A percentile compares a stretch with the other conserved stretches of the same genome.
Conservation (phyloP, 495 filamentous ascomycete genomes). For the Symbiotaphrina buchneri region DNA sequence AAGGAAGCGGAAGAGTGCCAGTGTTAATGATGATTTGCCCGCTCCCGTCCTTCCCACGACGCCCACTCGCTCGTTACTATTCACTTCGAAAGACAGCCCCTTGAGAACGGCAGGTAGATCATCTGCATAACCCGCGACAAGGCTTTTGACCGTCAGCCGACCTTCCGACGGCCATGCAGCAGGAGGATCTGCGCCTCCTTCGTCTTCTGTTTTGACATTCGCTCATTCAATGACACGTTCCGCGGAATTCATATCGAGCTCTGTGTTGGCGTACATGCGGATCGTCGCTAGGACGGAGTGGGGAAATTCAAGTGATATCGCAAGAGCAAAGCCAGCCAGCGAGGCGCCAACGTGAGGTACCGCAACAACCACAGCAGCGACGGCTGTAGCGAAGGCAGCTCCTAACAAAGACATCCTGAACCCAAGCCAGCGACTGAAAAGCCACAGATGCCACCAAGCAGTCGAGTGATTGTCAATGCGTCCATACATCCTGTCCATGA, state of each 20-base stretch:
- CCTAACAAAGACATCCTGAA: conserved; percentile 50
- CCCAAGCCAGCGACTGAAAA: conserved; percentile 54
- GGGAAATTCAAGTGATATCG: conserved; percentile 31
- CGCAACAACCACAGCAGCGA: conserved; percentile 39
- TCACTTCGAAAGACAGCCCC: conserved; percentile 44
- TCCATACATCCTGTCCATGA: conserved; percentile 39
- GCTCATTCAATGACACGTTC: conserved; percentile 72
- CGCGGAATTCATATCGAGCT: conserved; percentile 67
- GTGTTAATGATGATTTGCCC: conserved; percentile 65
- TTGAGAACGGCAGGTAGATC: conserved; percentile 59
- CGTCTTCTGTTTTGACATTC: conserved; percentile 42
- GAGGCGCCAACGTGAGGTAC: conserved; percentile 43
- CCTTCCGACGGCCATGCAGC: conserved; percentile 68
- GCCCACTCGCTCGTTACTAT: conserved; percentile 54
- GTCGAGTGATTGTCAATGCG: conserved; percentile 41
- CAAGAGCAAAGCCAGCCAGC: conserved; percentile 58
- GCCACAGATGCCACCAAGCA: conserved; percentile 41
- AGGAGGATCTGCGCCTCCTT: conserved; percentile 34
- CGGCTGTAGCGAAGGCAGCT: conserved; percentile 40
- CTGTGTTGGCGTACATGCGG: conserved; percentile 36
- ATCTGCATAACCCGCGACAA: conserved; percentile 54
- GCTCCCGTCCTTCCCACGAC: conserved; percentile 75
- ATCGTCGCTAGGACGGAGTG: conserved; percentile 32
- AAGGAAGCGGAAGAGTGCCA: conserved; percentile 68
- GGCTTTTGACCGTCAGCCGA: conserved; percentile 43